These are phyloP conservation scores for Cystobasidiaceae sp. DNA, from an alignment of 1,284 basidiomycete species.

Conservation along the genomic window DNA sequence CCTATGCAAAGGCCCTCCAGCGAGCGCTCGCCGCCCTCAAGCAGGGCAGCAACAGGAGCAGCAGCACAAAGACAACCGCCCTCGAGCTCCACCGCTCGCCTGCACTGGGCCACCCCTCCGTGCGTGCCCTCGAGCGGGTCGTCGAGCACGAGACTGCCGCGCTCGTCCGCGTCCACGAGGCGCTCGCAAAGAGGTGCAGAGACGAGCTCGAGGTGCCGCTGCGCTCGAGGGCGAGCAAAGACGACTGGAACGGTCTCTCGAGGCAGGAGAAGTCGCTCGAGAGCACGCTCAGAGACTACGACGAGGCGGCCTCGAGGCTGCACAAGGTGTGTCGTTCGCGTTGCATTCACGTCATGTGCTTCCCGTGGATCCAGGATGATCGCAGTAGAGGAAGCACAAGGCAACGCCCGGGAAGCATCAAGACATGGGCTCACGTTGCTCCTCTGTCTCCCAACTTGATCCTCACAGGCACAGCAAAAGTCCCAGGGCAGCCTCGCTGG, in stretches of 20 bases:
- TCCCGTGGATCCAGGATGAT: too few species aligned
- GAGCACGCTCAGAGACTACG: conserved; percentile 8
- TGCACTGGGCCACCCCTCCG: conserved; percentile 15
- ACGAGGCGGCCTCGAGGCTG: conserved; percentile 1
- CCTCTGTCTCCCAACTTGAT: background rate
- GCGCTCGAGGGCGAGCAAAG: background rate
- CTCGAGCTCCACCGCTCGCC: conserved; percentile 5
- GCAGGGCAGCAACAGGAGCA: background rate
- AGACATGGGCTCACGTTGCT: background rate
- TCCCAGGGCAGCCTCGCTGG: conserved; percentile 1
- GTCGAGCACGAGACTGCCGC: conserved; percentile 13
- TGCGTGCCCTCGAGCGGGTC: conserved; percentile 5
- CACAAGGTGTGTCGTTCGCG: conserved; percentile 18
- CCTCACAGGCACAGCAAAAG: conserved; percentile 6
- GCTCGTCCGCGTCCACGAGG: conserved; percentile 9
- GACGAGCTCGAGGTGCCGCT: conserved; percentile 20
- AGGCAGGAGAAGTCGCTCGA: conserved; percentile 14
- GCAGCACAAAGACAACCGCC: background rate
- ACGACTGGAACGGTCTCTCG: conserved; percentile 14
- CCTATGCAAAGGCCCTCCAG: conserved; percentile 22
- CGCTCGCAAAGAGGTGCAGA: conserved; percentile 16
- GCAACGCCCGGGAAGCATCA: background rate
- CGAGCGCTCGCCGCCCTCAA: conserved; percentile 1
- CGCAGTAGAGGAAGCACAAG: too few species aligned
- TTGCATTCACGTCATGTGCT: too few species aligned